phyloP scores from a whole-genome alignment of 257 asterid genomes.

The Ocimum tenuiflorum region DNA sequence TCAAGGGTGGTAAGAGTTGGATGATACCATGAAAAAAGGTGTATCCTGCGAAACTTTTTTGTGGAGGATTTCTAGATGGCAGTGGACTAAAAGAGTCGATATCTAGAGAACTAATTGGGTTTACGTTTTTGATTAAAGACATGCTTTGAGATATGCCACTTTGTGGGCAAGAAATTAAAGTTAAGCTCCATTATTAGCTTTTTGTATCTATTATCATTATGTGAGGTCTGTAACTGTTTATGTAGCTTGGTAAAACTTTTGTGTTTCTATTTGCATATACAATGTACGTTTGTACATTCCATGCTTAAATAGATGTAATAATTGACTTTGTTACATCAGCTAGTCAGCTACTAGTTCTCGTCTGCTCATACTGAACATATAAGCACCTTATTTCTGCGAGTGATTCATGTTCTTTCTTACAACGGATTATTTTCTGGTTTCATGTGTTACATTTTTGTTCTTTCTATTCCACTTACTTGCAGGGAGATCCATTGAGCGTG shows the following conservation, averaged over 20 bases:
- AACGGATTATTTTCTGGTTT: neutral
- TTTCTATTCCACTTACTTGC: conserved; percentile 16
- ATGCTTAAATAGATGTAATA: neutral
- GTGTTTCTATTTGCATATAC: neutral
- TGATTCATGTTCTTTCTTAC: neutral
- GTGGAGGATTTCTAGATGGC: neutral
- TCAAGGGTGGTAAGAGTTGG: neutral
- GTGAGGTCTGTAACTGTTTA: neutral
- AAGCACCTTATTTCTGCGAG: too few relatives aligned
- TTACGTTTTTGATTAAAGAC: too few relatives aligned
- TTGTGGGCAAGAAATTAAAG: conserved; percentile 1
- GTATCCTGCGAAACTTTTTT: neutral
- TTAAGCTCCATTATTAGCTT: neutral
- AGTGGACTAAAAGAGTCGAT: neutral
- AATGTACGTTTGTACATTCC: neutral
- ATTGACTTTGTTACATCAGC: neutral
- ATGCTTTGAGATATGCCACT: neutral
- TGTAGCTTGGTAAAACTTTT: neutral
- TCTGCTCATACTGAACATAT: neutral
- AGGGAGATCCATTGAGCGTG: conserved; percentile 55
- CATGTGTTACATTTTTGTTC: neutral
- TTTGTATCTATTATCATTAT: neutral
- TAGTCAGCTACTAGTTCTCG: neutral
- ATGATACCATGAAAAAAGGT: neutral
- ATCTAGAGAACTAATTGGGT: neutral